phyloP scores from a whole-genome alignment of 345 rosid genomes.

The Arabidopsis arenosa region DNA sequence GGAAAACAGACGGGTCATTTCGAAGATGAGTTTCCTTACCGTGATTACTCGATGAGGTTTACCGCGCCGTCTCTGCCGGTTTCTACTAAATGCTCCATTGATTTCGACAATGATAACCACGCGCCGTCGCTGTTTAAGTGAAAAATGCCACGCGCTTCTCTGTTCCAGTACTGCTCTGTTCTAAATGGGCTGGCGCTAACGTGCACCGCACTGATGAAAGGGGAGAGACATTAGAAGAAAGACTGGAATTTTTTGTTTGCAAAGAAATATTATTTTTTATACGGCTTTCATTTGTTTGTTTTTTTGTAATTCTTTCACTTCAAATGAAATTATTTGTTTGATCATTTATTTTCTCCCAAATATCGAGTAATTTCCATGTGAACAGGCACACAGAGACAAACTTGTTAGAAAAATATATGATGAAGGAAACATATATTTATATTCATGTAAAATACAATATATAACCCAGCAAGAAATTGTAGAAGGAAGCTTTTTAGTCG shows the following conservation, averaged over 20 bases:
- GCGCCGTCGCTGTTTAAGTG: slow-evolving; percentile 31
- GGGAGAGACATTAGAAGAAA: slow-evolving; percentile 4
- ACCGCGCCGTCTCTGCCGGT: slow-evolving; percentile 52
- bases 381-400: not conserved
- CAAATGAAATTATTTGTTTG: not conserved
- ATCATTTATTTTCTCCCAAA: not conserved
- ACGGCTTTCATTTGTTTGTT: not conserved
- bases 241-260: not conserved
- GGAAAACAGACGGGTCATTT: slow-evolving; percentile 48
- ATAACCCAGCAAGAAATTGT: not conserved
- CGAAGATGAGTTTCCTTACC: slow-evolving; percentile 46
- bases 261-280: not conserved
- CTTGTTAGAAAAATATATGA: not conserved
- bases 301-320: slow-evolving; percentile 9
- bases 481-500: slow-evolving; percentile 46
- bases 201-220: slow-evolving; percentile 32
- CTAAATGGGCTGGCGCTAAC: slow-evolving; percentile 16
- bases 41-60: slow-evolving; percentile 60
- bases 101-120: slow-evolving; percentile 44
- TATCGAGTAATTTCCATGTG: not conserved
- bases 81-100: slow-evolving; percentile 51
- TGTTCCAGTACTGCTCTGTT: not conserved
- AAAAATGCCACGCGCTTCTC: slow-evolving; percentile 18
- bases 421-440: not conserved
- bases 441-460: not conserved